phyloP scores from a whole-genome alignment of 495 filamentous ascomycete genomes.

The Parathielavia hyrcaniae region DNA sequence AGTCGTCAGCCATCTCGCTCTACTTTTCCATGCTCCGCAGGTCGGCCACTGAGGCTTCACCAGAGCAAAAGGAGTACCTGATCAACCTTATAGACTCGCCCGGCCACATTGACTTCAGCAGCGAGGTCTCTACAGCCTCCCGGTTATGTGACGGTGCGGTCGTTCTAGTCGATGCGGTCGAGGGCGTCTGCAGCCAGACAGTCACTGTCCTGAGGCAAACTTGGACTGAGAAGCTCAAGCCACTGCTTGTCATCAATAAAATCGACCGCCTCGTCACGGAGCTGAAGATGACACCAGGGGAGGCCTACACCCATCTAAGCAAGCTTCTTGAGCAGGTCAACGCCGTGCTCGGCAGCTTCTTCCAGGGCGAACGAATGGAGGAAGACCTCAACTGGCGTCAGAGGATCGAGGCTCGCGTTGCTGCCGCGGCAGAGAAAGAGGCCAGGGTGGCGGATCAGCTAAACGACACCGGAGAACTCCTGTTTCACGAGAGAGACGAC shows the following conservation, averaged over 20 bases:
- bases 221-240: slow-evolving; percentile 94
- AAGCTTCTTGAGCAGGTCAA: slow-evolving; percentile 93
- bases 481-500: slow-evolving; percentile 89
- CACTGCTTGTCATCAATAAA: slow-evolving; percentile 94
- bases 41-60: slow-evolving; percentile 57
- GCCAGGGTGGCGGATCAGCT: slow-evolving; percentile 42
- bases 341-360: slow-evolving; percentile 94
- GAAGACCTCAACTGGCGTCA: slow-evolving; percentile 96
- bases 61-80: slow-evolving; percentile 76
- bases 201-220: slow-evolving; percentile 92
- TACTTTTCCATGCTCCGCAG: slow-evolving; percentile 84
- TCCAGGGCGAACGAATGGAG: slow-evolving; percentile 97
- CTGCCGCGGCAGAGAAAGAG: slow-evolving; percentile 48
- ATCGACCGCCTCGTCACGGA: slow-evolving; percentile 92
- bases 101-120: slow-evolving; percentile 98
- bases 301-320: slow-evolving; percentile 85
- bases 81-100: slow-evolving; percentile 98
- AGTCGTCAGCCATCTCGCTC: slow-evolving; percentile 95
- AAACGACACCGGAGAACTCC: slow-evolving; percentile 51
- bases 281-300: slow-evolving; percentile 80
- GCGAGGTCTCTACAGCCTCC: slow-evolving; percentile 93
- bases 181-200: slow-evolving; percentile 97
- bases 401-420: slow-evolving; percentile 77
- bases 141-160: slow-evolving; percentile 91
- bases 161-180: slow-evolving; percentile 94